Conservation (phyloP, 176 grass and related monocot genomes). For the Phoenix dactylifera region DNA sequence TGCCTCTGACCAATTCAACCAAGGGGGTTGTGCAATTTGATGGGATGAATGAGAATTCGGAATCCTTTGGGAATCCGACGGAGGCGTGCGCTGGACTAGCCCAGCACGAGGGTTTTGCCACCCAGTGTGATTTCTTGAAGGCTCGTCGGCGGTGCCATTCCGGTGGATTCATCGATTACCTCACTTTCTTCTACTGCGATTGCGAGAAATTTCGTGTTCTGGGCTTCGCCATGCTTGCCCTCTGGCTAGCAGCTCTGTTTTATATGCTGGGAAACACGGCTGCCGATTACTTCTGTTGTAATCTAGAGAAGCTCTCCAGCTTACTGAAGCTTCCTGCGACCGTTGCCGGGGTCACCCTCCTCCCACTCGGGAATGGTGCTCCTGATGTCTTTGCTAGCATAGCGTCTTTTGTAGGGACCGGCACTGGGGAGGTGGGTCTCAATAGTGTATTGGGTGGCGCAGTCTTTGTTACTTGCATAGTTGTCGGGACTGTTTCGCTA, state of each 20-base stretch:
- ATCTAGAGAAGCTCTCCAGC: slow-evolving; percentile 81
- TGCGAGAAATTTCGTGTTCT: slow-evolving; percentile 56
- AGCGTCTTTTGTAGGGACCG: slow-evolving; percentile 68
- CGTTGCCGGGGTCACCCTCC: slow-evolving; percentile 73
- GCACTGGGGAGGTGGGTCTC: slow-evolving; percentile 77
- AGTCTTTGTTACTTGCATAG: slow-evolving; percentile 90
- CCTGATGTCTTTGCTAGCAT: slow-evolving; percentile 96
- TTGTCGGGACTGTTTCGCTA: slow-evolving; percentile 71
- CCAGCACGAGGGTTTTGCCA: slow-evolving; percentile 47
- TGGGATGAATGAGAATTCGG: slow-evolving; percentile 19
- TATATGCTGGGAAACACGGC: slow-evolving; percentile 94
- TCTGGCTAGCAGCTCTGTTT: slow-evolving; percentile 71
- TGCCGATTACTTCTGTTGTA: slow-evolving; percentile 96
- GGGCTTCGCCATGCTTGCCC: slow-evolving; percentile 51
- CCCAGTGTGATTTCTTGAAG: slow-evolving; percentile 77
- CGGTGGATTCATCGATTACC: slow-evolving; percentile 73
- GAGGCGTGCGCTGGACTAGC: slow-evolving; percentile 46
- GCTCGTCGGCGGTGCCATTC: slow-evolving; percentile 60
- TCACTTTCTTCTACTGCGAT: slow-evolving; percentile 69
- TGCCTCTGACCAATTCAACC: slow-evolving; percentile 34
- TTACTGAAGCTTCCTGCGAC: slow-evolving; percentile 76
- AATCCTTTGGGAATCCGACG: slow-evolving; percentile 37
- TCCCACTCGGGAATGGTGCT: slow-evolving; percentile 91
- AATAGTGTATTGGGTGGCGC: slow-evolving; percentile 93
- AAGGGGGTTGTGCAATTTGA: slow-evolving; percentile 4